Evolutionary conservation across 345 rosid genomes (phyloP).

Genomic region (Salix purpurea): DNA sequence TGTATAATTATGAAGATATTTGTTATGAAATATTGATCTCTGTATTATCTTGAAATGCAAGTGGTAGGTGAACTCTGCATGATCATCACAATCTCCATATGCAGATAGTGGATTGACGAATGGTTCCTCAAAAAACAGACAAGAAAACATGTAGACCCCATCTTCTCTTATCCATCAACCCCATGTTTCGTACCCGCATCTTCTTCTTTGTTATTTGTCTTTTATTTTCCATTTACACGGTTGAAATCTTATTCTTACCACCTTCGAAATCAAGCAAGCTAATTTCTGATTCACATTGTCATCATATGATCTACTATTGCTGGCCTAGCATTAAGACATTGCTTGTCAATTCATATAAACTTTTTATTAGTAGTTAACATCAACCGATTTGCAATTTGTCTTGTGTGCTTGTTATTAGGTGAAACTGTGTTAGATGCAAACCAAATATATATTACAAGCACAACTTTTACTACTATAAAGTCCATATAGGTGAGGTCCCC

Average conservation of each 20-base stretch:
- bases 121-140: slow-evolving; percentile 26
- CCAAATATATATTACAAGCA: background rate
- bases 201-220: background rate
- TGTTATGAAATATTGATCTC: background rate
- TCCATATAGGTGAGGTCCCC: background rate
- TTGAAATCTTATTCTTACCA: background rate
- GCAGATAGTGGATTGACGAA: slow-evolving; percentile 27
- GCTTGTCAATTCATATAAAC: slow-evolving; percentile 1
- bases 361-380: slow-evolving; percentile 10
- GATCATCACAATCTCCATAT: slow-evolving; percentile 5
- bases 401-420: slow-evolving; percentile 26
- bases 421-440: slow-evolving; percentile 19
- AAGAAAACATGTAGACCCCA: slow-evolving; percentile 40
- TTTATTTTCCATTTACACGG: slow-evolving; percentile 1
- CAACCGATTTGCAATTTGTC: slow-evolving; percentile 31
- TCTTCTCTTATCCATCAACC: background rate
- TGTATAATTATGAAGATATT: background rate
- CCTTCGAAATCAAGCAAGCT: background rate
- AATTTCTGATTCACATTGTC: background rate
- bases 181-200: background rate
- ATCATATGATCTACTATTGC: background rate
- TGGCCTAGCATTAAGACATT: background rate
- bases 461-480: slow-evolving; percentile 1
- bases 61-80: slow-evolving; percentile 22
- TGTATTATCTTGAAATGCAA: slow-evolving; percentile 26